Base-by-base conservation (phyloP, 2,329 filamentous ascomycete genomes). In the Penicillium sclerotiorum region DNA sequence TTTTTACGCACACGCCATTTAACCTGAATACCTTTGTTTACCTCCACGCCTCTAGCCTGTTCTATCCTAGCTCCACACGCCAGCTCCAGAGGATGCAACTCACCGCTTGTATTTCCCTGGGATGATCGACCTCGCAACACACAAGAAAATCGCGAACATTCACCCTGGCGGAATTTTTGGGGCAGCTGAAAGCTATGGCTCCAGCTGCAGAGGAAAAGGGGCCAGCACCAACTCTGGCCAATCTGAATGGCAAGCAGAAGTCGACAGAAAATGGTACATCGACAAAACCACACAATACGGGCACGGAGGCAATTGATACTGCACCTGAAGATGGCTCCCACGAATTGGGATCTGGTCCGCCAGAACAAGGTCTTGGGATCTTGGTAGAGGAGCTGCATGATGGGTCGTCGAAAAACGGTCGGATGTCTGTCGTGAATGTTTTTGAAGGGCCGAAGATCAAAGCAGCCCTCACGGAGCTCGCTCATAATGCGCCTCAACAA, bases 381-480 rank as follows among this genome's bases (percentile, higher is more conserved):
- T 18, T 62, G 18, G 41, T 62, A 2, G 53, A 60, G 20, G 46
- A 57, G 8, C 46, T 50, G 3, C 18, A 48, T 1, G 36, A 46
- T 7, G 53, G 51, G 18, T 21, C 44, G 12, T 54, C 58, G 5
- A 44, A 52, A 23, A 47, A 35, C 23, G 54, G 57, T 20, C 53
- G 55, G 5, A 58, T 65, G 17, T 61, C 66, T 8, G 25, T 64
- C 15, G 59, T 66, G 43, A 56, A 67, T 52, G 55, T 74, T 27
- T 53, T 67, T 7, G 61, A 67, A 30, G 64, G 62, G n/a, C 42
- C 57, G 1, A 60, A 61, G 8, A 53, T 53, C 28, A 59, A 60
- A 30, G 58, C 56, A 30, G 58, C 57, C 22, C 44, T 68, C 25
- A 53, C 56, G 21, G 59, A 54, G 12, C 49, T 60, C 33, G 53